phyloP scores from a whole-genome alignment of 1,284 basidiomycete genomes.

The Rhodotorula sp. region DNA sequence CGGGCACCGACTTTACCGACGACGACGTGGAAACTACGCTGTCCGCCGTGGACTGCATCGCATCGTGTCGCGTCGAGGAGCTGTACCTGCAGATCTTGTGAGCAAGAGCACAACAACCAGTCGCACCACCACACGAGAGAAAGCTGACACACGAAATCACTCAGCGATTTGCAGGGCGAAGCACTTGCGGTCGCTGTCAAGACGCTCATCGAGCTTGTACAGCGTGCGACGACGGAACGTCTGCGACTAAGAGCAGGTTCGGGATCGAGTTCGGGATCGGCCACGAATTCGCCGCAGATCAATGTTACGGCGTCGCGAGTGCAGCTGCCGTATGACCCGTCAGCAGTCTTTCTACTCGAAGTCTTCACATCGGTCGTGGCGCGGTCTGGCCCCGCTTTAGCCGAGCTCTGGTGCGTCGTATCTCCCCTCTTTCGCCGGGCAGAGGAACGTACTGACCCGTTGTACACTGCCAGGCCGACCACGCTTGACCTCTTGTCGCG shows the following conservation, averaged over 20 bases:
- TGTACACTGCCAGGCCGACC: constrained; percentile 64
- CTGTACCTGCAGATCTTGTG: constrained; percentile 88
- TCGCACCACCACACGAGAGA: not conserved
- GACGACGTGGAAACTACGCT: constrained; percentile 90
- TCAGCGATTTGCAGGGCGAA: constrained; percentile 52
- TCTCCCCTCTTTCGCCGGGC: no score
- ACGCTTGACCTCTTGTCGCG: constrained; percentile 86
- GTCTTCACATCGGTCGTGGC: constrained; percentile 84
- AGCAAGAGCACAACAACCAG: constrained; percentile 47
- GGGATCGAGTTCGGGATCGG: constrained; percentile 4
- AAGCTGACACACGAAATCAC: not conserved
- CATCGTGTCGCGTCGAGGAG: constrained; percentile 88
- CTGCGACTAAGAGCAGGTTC: constrained; percentile 35
- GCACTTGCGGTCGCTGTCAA: constrained; percentile 77
- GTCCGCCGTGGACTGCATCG: constrained; percentile 91
- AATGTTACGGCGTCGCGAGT: constrained; percentile 46
- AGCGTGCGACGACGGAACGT: constrained; percentile 74
- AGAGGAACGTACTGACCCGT: not conserved
- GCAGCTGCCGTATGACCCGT: constrained; percentile 82
- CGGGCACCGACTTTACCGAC: constrained; percentile 58
- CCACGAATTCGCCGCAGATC: constrained; percentile 46
- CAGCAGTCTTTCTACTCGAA: constrained; percentile 89
- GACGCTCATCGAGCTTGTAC: constrained; percentile 84
- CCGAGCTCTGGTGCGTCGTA: constrained; percentile 72
- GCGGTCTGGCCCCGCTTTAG: constrained; percentile 67